phyloP scores from a whole-genome alignment of 2,329 filamentous ascomycete genomes.

The Periconia sp. region DNA sequence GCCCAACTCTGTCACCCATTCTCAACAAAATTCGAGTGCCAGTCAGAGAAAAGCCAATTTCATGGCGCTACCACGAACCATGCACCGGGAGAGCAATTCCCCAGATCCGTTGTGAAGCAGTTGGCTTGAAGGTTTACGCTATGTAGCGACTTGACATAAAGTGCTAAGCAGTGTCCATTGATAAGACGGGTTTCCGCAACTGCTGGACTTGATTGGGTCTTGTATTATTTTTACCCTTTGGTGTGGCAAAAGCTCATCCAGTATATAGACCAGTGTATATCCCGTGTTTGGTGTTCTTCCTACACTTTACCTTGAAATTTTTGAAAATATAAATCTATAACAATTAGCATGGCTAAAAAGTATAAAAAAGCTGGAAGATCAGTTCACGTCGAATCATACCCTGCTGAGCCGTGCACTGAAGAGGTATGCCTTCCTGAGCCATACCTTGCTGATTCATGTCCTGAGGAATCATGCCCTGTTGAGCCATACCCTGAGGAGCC shows the following conservation, averaged over 20 bases:
- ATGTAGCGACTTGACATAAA: neutral
- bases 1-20: neutral
- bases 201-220: constrained; percentile 1
- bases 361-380: neutral
- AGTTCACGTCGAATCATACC: neutral
- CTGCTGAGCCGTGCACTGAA: neutral
- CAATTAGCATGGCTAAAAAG: neutral
- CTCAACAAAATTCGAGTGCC: neutral
- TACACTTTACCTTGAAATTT: neutral
- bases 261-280: neutral
- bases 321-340: neutral
- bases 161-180: neutral
- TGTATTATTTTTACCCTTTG: neutral
- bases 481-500: neutral
- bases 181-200: neutral
- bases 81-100: neutral
- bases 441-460: neutral
- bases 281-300: neutral
- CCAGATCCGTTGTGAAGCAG: neutral
- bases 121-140: neutral
- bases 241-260: neutral
- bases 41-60: neutral
- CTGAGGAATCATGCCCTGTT: no score
- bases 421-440: neutral
- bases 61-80: neutral